These are phyloP conservation scores for Fraxinus floribunda DNA, from an alignment of 305 asterid species.

Conservation along the genomic window DNA sequence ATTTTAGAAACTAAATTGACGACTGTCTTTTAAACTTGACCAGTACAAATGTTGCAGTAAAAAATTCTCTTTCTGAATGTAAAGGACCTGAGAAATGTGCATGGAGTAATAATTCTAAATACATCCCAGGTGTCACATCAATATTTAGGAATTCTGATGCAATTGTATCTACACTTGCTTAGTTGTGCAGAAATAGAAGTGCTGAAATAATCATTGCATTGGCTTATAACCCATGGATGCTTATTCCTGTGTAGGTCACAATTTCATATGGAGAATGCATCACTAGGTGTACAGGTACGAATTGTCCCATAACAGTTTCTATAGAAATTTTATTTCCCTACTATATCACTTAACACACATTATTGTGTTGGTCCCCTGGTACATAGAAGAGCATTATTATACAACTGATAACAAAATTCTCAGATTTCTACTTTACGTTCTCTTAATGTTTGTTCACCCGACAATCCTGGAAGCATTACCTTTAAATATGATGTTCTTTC, in stretches of 20 bases:
- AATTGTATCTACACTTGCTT: too few relatives aligned
- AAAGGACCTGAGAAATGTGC: neutral
- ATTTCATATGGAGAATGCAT: constrained; percentile 30
- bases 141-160: constrained; percentile 10
- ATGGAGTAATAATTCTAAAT: constrained; percentile 5
- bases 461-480: neutral
- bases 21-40: neutral
- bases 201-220: constrained; percentile 9
- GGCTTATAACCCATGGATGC: constrained; percentile 11
- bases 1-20: neutral
- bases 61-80: constrained; percentile 1
- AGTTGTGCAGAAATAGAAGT: too few relatives aligned
- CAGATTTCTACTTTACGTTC: constrained; percentile 1
- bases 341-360: neutral
- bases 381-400: neutral
- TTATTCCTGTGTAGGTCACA: constrained; percentile 38
- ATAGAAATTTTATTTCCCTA: neutral
- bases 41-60: neutral
- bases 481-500: neutral
- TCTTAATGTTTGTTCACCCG: neutral
- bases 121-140: neutral
- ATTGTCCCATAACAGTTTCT: constrained; percentile 16
- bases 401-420: constrained; percentile 18
- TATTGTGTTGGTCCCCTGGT: neutral
- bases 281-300: constrained; percentile 45